These are phyloP conservation scores for Thymus mandschuricus DNA, from an alignment of 257 asterid genomes.

Conservation along the genomic window DNA sequence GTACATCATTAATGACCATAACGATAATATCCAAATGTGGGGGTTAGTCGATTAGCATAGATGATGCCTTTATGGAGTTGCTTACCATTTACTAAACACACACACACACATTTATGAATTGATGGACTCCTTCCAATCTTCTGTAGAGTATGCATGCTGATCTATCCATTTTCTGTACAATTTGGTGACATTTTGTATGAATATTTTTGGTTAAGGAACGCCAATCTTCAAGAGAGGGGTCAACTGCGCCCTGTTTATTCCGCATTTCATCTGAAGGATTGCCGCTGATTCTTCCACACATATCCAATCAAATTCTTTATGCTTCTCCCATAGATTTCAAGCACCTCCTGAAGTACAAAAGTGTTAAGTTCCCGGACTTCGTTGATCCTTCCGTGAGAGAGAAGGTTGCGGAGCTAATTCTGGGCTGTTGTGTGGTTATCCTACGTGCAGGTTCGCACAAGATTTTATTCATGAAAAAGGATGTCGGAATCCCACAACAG, in stretches of 20 bases:
- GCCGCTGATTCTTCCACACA: slow-evolving; percentile 83
- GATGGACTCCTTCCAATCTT: background rate
- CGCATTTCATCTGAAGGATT: slow-evolving; percentile 98
- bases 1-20: background rate
- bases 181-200: background rate
- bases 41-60: background rate
- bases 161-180: background rate
- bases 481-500: background rate
- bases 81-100: background rate
- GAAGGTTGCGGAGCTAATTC: slow-evolving; percentile 65
- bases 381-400: slow-evolving; percentile 61
- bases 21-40: background rate
- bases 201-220: slow-evolving; percentile 62
- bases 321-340: slow-evolving; percentile 78
- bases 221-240: slow-evolving; percentile 86
- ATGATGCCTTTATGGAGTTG: background rate
- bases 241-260: slow-evolving; percentile 71
- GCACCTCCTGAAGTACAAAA: slow-evolving; percentile 79
- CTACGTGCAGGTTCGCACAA: slow-evolving; percentile 60
- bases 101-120: background rate
- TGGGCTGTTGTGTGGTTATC: slow-evolving; percentile 87
- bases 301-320: slow-evolving; percentile 75
- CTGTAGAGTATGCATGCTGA: background rate
- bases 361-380: slow-evolving; percentile 73
- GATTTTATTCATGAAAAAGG: background rate